Evolutionary conservation across 371 early-diverging fungal genomes (phyloP), one percentile per base, ranked within the genome.

Genomic region (Rhizopus delemar): DNA sequence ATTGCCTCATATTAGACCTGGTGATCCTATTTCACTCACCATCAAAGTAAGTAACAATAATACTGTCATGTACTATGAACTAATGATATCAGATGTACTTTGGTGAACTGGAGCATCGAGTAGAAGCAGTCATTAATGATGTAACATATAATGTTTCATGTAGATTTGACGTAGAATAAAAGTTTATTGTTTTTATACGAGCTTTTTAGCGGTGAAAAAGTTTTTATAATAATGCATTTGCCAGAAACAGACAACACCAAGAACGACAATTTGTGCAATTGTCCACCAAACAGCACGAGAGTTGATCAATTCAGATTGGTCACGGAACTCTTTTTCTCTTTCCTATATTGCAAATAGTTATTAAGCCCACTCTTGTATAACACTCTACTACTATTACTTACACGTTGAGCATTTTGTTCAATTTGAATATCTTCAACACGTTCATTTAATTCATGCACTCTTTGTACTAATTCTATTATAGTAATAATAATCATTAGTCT

Each of bases 131-230:
- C 28, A 83, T 85, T 39, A 63, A 77, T 15, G 80, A 81, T 39
- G 75, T 78, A 60, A 80, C 81, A 3, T 80, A 77, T 53, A 65
- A 62, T 35, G 74, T 74, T 15, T 62, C 69, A 2, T 74, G 77
- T 63, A 71, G 73, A 51, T 77, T 74, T 58, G 68, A 74, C 45
- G 69, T 70, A 31, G 65, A 64, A 41, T 50, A 48, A 51, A 38
- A 6, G 3, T 38, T 22, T 29, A 29, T 48, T 48, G 33, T 53
- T 52, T 53, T 86, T 85, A 96, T 58, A 95, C 93, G 50, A 97
- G 85, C 76, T 97, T 96, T 80, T 96, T 95, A 62, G 95, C 85
- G 43, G 90, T 89, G 66, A 97, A 96, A 86, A 97, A 97, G 63
- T 85, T 74, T 65, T 90, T 89, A 62, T 95, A 86, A 65, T 94